Evolutionary conservation across 2,329 filamentous ascomycete genomes (phyloP).

Genomic region (Colletotrichum trifolii): DNA sequence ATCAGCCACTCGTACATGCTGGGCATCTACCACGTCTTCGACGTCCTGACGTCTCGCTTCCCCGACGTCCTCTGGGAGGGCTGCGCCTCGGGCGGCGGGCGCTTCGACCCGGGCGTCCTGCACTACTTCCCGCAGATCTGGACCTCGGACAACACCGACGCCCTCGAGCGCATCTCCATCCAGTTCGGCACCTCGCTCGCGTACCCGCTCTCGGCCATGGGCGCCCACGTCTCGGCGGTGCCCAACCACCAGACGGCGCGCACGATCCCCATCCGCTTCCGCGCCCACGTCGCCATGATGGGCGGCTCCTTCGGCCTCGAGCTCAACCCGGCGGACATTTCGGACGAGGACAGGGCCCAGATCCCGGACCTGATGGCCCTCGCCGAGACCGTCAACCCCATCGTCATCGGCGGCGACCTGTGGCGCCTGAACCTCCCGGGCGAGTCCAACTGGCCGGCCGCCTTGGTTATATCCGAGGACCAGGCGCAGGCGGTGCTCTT

Average conservation of each 20-base stretch:
- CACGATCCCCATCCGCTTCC: conserved; percentile 67
- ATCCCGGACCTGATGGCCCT: conserved; percentile 66
- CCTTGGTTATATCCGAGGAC: conserved; percentile 67
- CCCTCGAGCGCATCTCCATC: conserved; percentile 68
- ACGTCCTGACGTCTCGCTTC: conserved; percentile 68
- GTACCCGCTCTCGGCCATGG: conserved; percentile 73
- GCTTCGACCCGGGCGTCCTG: conserved; percentile 72
- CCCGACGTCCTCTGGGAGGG: conserved; percentile 74
- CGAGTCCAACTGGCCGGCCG: conserved; percentile 71
- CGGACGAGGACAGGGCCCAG: conserved; percentile 60
- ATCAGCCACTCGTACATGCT: conserved; percentile 70
- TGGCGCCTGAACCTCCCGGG: conserved; percentile 69
- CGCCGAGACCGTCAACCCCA: conserved; percentile 67
- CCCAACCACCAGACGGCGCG: conserved; percentile 69
- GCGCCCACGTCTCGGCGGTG: conserved; percentile 71
- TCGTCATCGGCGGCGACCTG: conserved; percentile 68
- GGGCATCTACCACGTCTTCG: conserved; percentile 71
- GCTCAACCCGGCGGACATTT: conserved; percentile 65
- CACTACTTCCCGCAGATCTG: conserved; percentile 75
- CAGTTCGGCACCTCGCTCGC: conserved; percentile 73
- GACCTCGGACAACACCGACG: conserved; percentile 75
- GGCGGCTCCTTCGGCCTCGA: conserved; percentile 75
- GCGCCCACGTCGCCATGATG: conserved; percentile 75
- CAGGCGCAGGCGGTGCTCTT: conserved; percentile 64
- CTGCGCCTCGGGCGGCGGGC: conserved; percentile 72